Evolutionary conservation across 2,329 filamentous ascomycete species (phyloP).

Genomic region (Coniochaeta prunicola): DNA sequence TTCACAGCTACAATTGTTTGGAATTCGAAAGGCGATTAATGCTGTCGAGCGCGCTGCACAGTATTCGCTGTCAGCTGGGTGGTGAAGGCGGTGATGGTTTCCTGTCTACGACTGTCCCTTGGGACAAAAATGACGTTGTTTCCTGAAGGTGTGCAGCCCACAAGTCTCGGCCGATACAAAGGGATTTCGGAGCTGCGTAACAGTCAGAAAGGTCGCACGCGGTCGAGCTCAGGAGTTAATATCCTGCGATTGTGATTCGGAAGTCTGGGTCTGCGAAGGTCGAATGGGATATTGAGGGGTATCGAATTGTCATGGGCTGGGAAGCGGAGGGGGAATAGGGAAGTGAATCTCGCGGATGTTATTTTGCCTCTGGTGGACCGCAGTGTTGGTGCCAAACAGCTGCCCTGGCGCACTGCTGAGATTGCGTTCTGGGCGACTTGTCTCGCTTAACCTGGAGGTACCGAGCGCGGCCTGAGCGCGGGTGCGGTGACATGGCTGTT

Average conservation of each 20-base stretch:
- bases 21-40: background rate
- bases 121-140: constrained; percentile 2
- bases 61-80: background rate
- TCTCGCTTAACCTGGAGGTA: background rate
- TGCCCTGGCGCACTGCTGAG: background rate
- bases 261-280: background rate
- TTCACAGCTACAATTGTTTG: background rate
- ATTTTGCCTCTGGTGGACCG: background rate
- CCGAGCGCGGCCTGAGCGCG: background rate
- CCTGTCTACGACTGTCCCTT: background rate
- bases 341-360: background rate
- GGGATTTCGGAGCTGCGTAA: background rate
- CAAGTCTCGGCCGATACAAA: background rate
- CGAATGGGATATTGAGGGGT: background rate
- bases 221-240: background rate
- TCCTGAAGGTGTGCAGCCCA: background rate
- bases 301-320: background rate
- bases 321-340: background rate
- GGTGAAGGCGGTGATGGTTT: background rate
- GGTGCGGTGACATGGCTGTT: background rate
- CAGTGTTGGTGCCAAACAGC: background rate
- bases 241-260: background rate
- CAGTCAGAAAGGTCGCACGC: background rate
- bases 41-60: background rate
- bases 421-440: background rate